Evolutionary conservation across 1,284 basidiomycete genomes (phyloP).

Genomic region (Porodaedalea pini): DNA sequence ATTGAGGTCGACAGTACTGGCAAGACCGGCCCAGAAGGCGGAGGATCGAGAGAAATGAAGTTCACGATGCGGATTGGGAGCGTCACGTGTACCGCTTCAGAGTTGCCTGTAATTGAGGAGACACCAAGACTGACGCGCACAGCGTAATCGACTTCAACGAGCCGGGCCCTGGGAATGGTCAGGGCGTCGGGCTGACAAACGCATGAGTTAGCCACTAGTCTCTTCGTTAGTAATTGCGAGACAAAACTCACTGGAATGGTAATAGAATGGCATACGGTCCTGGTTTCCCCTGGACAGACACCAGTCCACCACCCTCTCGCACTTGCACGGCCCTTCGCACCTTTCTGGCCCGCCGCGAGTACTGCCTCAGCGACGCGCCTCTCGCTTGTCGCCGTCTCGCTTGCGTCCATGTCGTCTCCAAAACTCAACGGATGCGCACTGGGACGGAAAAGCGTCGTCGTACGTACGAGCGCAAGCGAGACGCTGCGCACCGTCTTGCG

Average conservation of each 20-base stretch:
- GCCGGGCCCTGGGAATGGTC: conserved; percentile 67
- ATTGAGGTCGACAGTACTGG: conserved; percentile 24
- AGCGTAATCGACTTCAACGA: conserved; percentile 79
- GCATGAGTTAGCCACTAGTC: background rate
- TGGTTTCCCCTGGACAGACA: conserved; percentile 58
- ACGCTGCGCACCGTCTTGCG: conserved; percentile 71
- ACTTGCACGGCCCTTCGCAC: conserved; percentile 66
- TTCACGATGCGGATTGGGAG: conserved; percentile 75
- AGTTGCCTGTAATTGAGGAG: conserved; percentile 49
- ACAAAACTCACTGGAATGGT: conserved; percentile 65
- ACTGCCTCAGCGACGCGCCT: conserved; percentile 65
- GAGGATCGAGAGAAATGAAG: conserved; percentile 79
- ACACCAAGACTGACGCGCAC: conserved; percentile 70
- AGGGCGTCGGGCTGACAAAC: conserved; percentile 61
- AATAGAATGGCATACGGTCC: conserved; percentile 62
- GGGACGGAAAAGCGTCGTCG: conserved; percentile 67
- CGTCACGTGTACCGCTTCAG: conserved; percentile 58
- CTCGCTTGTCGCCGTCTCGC: conserved; percentile 55
- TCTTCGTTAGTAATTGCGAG: background rate
- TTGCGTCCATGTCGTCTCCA: conserved; percentile 46
- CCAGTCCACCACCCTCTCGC: conserved; percentile 89
- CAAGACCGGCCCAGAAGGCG: conserved; percentile 41
- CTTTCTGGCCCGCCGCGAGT: conserved; percentile 65
- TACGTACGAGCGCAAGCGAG: conserved; percentile 67
- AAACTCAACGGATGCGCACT: conserved; percentile 13